These are phyloP conservation scores for Fomitopsis pulvina DNA, from an alignment of 768 basidiomycete genomes.

Conservation along the genomic window DNA sequence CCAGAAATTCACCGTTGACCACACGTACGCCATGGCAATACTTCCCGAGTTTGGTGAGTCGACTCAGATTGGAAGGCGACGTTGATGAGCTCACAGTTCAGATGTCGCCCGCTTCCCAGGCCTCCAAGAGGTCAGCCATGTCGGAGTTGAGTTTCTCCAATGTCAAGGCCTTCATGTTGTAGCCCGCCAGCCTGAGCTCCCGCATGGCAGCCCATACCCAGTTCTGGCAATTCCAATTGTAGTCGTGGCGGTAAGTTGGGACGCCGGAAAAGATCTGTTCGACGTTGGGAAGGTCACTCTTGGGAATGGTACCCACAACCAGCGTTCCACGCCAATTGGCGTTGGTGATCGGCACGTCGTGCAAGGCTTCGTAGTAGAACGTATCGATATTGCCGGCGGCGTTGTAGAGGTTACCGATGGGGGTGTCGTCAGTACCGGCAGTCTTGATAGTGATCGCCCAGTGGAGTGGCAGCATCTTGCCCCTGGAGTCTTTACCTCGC, in stretches of 20 bases:
- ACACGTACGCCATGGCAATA: too few relatives aligned
- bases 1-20: too few relatives aligned
- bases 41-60: too few relatives aligned
- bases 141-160: conserved; percentile 6
- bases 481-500: conserved; percentile 12
- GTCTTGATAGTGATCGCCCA: conserved; percentile 17
- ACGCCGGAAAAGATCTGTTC: conserved; percentile 11
- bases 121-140: conserved; percentile 12
- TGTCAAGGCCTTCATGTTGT: conserved; percentile 5
- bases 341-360: conserved; percentile 7
- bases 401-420: conserved; percentile 10
- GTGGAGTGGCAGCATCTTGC: conserved; percentile 12
- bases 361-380: conserved; percentile 10
- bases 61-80: too few relatives aligned
- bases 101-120: conserved; percentile 16
- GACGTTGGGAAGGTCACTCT: conserved; percentile 7
- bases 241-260: conserved; percentile 11
- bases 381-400: conserved; percentile 14
- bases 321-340: conserved; percentile 13
- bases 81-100: too few relatives aligned
- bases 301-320: conserved; percentile 10
- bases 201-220: conserved; percentile 15
- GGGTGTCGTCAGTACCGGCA: conserved; percentile 8
- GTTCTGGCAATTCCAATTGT: conserved; percentile 15
- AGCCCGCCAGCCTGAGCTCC: conserved; percentile 8